Base-by-base conservation (phyloP, 495 filamentous ascomycete genomes). In the Penicillium macrosclerotiorum region DNA sequence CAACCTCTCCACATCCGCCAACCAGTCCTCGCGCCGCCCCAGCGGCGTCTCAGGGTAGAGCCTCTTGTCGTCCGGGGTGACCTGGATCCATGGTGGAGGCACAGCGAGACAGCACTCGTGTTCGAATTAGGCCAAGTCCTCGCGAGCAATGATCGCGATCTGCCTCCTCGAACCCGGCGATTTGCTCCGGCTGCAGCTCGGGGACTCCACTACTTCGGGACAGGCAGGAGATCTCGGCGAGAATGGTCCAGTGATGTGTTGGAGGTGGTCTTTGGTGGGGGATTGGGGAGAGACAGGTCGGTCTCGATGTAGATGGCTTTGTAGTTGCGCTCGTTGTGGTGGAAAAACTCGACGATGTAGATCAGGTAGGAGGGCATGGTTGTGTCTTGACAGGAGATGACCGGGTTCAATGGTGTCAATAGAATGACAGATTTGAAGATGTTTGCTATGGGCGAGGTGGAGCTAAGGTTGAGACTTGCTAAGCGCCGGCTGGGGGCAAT, bases 1-100 rank as follows among this genome's bases (percentile, higher is more conserved):
- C 52, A 41, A 11, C 25, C 46, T 38, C 40, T 49, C 43, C 38
- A 52, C 45, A 52, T 48, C 53, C 20, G 29, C 46, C 23, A 52
- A 22, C 49, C 44, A 52, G 13, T 49, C 39, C 16, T 20, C 26
- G 30, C 49, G 45, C 1, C 38, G 37, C 37, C 48, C 43, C 8
- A 45, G 52, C 25, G 44, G 53, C 4, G 16, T 39, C 16, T 27
- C 42, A 25, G 48, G 47, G 32, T 40, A 42, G 22, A 55, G 17
- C 14, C 16, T 32, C 11, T 36, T 38, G 0, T 30, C 31, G n/a
- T 24, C 14, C 4, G 42, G 38, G 6, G 45, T 48, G 1, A 53
- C 27, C 23, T 53, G 50, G 3, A 45, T 25, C 20, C 35, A 26
- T n/a, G 51, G 51, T 8, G 45, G 40, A 4, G 24, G 40, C 5